A percentile compares a stretch with the other conserved stretches of the same genome.
phyloP scores from a whole-genome alignment of 1,139 yeast species.

The Candida pseudoviswanathii region DNA sequence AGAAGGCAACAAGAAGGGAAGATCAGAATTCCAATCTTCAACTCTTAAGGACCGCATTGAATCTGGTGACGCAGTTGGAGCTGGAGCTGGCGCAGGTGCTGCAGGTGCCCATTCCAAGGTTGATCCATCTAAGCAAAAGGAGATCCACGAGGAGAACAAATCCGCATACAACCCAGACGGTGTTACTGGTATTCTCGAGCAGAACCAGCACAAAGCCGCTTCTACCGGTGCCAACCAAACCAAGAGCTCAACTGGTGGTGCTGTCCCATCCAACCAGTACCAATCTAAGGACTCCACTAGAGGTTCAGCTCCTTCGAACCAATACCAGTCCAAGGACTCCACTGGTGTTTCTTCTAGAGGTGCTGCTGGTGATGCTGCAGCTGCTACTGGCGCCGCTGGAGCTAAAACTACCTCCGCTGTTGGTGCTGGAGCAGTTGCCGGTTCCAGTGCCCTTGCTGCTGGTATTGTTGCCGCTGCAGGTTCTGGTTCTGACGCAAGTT shows the following conservation, averaged over 20 bases:
- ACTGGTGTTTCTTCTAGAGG: slow-evolving; percentile 6
- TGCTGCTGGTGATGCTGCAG: slow-evolving; percentile 10
- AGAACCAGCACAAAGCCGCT: slow-evolving; percentile 7
- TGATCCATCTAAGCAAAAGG: slow-evolving; percentile 22
- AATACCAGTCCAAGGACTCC: not conserved
- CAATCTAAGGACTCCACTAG: not conserved
- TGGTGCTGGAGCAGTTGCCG: slow-evolving; percentile 1
- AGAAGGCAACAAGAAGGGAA: slow-evolving; percentile 15
- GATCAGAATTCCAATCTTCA: slow-evolving; percentile 9
- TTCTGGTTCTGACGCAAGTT: slow-evolving; percentile 4
- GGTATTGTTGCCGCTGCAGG: not conserved
- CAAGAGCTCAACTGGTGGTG: not conserved
- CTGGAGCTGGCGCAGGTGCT: slow-evolving; percentile 8
- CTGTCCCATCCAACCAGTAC: slow-evolving; percentile 9
- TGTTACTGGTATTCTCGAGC: slow-evolving; percentile 19
- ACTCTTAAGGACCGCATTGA: slow-evolving; percentile 3
- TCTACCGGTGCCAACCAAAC: not conserved
- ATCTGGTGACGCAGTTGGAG: slow-evolving; percentile 5
- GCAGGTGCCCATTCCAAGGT: slow-evolving; percentile 1
- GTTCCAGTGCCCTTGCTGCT: not conserved
- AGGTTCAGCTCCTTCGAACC: not conserved
- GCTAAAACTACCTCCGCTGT: not conserved
- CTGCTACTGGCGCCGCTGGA: slow-evolving; percentile 2
- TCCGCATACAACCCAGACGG: slow-evolving; percentile 34
- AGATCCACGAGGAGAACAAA: slow-evolving; percentile 31